phyloP scores from a whole-genome alignment of 371 early-diverging fungal species.

The Circinella minor region DNA sequence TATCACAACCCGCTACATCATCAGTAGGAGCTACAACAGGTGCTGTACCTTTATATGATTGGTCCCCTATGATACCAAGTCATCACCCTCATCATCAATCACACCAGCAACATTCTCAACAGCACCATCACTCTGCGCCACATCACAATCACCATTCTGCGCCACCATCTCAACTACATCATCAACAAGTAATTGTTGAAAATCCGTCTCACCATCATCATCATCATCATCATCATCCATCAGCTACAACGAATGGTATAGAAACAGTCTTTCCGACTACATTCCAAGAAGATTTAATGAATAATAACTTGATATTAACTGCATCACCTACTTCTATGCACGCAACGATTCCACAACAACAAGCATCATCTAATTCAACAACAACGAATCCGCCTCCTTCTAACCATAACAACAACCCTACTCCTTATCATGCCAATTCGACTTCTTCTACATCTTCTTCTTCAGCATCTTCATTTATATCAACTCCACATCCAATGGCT shows the following conservation, averaged over 20 bases:
- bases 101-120: slow-evolving; percentile 7
- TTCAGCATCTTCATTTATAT: slow-evolving; percentile 15
- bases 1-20: slow-evolving; percentile 5
- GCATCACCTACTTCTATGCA: slow-evolving; percentile 8
- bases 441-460: slow-evolving; percentile 18
- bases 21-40: background rate
- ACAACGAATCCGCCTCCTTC: background rate
- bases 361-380: background rate
- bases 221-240: background rate
- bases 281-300: background rate
- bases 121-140: background rate
- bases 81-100: slow-evolving; percentile 1
- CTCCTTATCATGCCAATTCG: slow-evolving; percentile 10
- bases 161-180: background rate
- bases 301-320: background rate
- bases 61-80: background rate
- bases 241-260: background rate
- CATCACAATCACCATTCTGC: background rate
- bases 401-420: slow-evolving; percentile 7
- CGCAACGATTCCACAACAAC: slow-evolving; percentile 2
- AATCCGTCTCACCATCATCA: background rate
- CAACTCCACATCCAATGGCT: slow-evolving; percentile 12
- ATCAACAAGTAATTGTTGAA: background rate
- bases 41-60: slow-evolving; percentile 5
- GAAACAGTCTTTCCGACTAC: background rate